Evolutionary conservation across 495 filamentous ascomycete genomes (phyloP), one percentile per base, ranked within the genome.

Genomic region (Podospora bellae-mahoneyi): DNA sequence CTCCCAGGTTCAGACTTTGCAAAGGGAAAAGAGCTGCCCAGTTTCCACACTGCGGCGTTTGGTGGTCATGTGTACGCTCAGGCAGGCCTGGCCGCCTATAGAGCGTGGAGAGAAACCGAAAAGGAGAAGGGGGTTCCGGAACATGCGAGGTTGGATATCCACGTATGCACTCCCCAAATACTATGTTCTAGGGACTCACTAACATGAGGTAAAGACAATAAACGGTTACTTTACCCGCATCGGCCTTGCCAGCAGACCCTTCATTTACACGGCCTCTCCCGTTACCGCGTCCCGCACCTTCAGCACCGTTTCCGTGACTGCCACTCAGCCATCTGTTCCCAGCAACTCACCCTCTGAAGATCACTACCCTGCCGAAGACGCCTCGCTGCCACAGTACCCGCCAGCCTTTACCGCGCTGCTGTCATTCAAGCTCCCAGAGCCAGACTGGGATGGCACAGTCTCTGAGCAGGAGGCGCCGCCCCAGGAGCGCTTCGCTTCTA

Each of bases 11-110:
- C 68, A 13, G 77, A 79, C 30, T 34, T 75, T 27, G 18, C 60
- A 20, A 58, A 68, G 16, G 76, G 70, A 20, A 18, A 27, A 4
- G 65, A 68, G 2, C 44, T 66, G 56, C 69, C 68, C 10, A 44
- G 23, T 16, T 27, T 59, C 3, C 72, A 74, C 62, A 62, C 66
- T 4, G 76, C 74, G 1, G 83, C 84, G 13, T 90, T 82, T 71
- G 90, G 90, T 7, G 89, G 88, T 0, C 87, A 90, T 78, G 89
- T 91, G 5, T 91, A 88, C 68, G 84, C 85, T 3, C 90, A 92
- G 71, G 81, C 87, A 0, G 87, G 83, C 6, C 82, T 88, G 75
- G 88, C 87, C 0, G 89, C 85, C 15, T 86, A 83, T 4, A 82
- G 83, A 16, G 82, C 88, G 66, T 69, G 68, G 69, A 57, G 64